Base-by-base conservation (phyloP, 2,329 filamentous ascomycete genomes). In the Botrytis fabae region DNA sequence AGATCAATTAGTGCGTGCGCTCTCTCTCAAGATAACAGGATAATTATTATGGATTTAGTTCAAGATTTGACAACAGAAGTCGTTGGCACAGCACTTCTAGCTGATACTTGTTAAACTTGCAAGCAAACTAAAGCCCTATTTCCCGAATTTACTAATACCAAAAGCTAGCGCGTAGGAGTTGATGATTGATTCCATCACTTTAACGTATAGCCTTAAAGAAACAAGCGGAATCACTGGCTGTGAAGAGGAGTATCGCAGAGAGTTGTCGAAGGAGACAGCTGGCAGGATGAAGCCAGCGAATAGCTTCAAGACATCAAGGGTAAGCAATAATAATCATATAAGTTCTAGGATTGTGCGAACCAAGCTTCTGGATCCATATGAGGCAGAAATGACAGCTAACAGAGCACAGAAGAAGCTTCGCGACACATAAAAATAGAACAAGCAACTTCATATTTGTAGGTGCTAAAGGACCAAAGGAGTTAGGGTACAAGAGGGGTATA, bases 381-480 rank as follows among this genome's bases (percentile, higher is more conserved):
- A 5, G 51, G 51, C 51, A 18, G 12, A 54, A 28, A 12, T 3
- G 16, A 28, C 16, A 54, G 12, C n/a, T 28, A 54, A 54, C 51
- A 54, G 10, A 28, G 12, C 2, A 54, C 2, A 54, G 12, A 4
- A 28, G 25, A 6, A 54, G 12, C 12, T 28, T 54, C 12, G 51
- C 25, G 1, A 5, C 0, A 54, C 48, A 25, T 8, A n/a, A 5
- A 28, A 8, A 14, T 18, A 54, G 1, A 28, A 28, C 5, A 54
- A 12, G 5, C 25, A 14, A 1, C 6, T 54, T 7, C 7, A 16
- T 54, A 54, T 54, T 5, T 3, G 8, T 16, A 25, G 12, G 12
- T 6, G 2, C 25, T 6, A 1, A 14, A 3, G 14, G 16, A 16
- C 1, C 6, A 18, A 18, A 7, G 6, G 5, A 28, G 5, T 0